Evolutionary conservation across 2,329 filamentous ascomycete genomes (phyloP).

Genomic region (Tolypocladium album): DNA sequence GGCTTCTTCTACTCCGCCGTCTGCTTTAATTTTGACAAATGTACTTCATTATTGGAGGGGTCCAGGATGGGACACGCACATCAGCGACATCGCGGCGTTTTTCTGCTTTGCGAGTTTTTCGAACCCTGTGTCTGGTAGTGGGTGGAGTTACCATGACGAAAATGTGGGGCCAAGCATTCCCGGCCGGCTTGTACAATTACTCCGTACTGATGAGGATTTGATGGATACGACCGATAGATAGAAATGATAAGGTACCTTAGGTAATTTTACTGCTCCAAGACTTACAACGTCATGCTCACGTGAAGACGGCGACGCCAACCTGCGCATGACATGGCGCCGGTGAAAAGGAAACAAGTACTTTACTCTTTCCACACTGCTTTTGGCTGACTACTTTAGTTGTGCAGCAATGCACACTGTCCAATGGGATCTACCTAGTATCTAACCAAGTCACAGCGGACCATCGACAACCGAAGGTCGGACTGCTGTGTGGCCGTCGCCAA

Average conservation of each 20-base stretch:
- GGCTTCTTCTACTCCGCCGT: background rate
- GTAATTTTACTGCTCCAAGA: background rate
- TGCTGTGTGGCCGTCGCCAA: background rate
- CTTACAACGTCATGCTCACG: background rate
- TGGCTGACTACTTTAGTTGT: background rate
- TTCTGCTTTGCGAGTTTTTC: background rate
- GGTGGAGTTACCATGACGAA: background rate
- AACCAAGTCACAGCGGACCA: background rate
- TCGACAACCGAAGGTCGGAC: background rate
- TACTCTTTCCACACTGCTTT: background rate
- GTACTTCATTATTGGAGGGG: background rate
- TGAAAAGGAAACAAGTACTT: no score
- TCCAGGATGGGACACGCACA: background rate
- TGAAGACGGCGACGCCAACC: background rate
- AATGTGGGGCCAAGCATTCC: background rate
- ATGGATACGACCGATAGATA: background rate
- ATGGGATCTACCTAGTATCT: background rate
- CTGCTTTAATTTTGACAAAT: background rate
- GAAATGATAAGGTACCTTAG: background rate
- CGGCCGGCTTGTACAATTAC: background rate
- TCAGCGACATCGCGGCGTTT: background rate
- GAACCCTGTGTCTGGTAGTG: background rate
- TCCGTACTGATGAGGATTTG: background rate
- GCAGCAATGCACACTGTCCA: background rate
- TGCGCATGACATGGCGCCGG: background rate